These are phyloP conservation scores for Trichoderma atroviride DNA, from an alignment of 2,329 filamentous ascomycete genomes.

Conservation along the genomic window DNA sequence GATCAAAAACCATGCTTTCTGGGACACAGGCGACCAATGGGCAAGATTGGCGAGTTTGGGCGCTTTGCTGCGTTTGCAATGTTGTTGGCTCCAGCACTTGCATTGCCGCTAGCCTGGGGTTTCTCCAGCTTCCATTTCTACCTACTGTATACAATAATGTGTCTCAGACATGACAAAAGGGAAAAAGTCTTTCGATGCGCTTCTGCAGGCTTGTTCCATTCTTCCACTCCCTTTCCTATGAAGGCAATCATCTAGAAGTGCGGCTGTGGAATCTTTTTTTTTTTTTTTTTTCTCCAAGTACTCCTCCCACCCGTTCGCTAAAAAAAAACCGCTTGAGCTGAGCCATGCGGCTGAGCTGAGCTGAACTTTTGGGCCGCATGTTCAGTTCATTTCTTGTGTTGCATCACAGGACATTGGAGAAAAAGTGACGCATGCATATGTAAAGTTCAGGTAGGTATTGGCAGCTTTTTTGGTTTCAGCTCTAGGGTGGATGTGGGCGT, in stretches of 20 bases:
- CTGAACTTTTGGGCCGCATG: neutral
- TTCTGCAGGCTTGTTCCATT: neutral
- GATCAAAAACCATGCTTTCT: neutral
- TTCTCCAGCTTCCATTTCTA: neutral
- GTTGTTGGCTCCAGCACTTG: neutral
- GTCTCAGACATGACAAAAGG: neutral
- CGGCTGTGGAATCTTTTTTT: neutral
- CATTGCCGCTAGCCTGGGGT: neutral
- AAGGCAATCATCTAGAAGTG: neutral
- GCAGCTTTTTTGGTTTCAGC: neutral
- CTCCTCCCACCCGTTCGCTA: neutral
- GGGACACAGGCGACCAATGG: slow-evolving; percentile 1
- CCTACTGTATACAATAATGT: too few species aligned
- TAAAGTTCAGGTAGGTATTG: neutral
- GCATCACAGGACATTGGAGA: neutral
- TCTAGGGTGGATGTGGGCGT: neutral
- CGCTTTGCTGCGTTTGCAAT: neutral
- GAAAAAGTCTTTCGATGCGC: neutral
- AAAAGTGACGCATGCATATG: neutral
- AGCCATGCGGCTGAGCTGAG: neutral
- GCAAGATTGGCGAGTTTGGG: neutral
- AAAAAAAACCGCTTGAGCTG: neutral
- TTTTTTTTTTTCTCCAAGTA: too few species aligned
- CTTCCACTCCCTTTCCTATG: neutral
- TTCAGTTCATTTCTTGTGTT: neutral